These are phyloP conservation scores for Tulasnella sp. DNA, from an alignment of 768 basidiomycete species.

Conservation along the genomic window DNA sequence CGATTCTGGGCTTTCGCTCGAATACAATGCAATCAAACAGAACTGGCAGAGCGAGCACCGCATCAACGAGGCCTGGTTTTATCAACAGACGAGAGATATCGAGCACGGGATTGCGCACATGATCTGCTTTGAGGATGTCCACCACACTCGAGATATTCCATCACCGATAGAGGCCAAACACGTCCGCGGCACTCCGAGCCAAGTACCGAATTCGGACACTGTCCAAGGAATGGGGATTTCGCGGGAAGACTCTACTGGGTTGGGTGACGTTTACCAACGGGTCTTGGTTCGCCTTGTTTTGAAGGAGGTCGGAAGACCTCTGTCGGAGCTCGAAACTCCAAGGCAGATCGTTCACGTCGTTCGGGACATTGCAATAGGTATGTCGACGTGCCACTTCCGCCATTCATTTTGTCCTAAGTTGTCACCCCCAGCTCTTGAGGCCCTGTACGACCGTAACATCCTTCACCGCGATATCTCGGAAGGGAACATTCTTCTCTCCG, in stretches of 20 bases:
- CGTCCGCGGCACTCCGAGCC: neutral
- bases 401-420: too few relatives aligned
- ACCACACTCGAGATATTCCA: neutral
- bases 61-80: neutral
- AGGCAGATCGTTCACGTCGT: neutral
- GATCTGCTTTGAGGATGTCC: neutral
- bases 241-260: neutral
- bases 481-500: conserved; percentile 4
- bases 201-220: neutral
- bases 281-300: neutral
- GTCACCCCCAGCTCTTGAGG: neutral
- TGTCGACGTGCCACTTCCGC: too few relatives aligned
- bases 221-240: neutral
- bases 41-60: neutral
- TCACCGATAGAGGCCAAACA: neutral
- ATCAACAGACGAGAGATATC: neutral
- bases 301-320: neutral
- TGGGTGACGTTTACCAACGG: neutral
- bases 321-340: neutral
- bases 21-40: neutral
- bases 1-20: neutral
- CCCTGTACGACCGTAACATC: neutral
- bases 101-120: neutral
- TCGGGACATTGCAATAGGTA: neutral
- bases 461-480: conserved; percentile 15